phyloP scores from a whole-genome alignment of 2,329 filamentous ascomycete genomes.

The Cladophialophora yegresii region DNA sequence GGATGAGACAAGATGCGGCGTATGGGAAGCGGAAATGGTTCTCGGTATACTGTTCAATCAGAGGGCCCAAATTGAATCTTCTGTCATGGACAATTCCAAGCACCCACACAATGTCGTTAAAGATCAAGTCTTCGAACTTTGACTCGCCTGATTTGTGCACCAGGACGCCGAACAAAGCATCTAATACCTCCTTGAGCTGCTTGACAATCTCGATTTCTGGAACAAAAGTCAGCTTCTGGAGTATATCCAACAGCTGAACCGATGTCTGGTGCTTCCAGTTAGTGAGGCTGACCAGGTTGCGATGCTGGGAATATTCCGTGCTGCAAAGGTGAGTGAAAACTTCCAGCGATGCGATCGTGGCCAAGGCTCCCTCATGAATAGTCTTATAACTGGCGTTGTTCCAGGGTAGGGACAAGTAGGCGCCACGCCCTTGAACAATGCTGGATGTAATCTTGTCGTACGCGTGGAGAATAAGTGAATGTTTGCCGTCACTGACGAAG shows the following conservation, averaged over 20 bases:
- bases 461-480: constrained; percentile 80
- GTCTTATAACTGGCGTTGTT: constrained; percentile 53
- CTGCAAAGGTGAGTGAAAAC: constrained; percentile 89
- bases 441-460: constrained; percentile 87
- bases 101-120: constrained; percentile 84
- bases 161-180: constrained; percentile 85
- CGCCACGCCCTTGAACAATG: constrained; percentile 71
- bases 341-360: constrained; percentile 75
- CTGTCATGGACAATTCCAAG: constrained; percentile 92
- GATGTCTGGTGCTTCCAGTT: constrained; percentile 79
- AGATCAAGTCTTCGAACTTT: constrained; percentile 89
- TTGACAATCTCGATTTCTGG: constrained; percentile 98
- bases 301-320: constrained; percentile 91
- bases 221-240: constrained; percentile 86
- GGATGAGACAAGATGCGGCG: constrained; percentile 81
- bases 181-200: constrained; percentile 82
- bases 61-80: constrained; percentile 83
- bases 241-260: constrained; percentile 69
- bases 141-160: constrained; percentile 89
- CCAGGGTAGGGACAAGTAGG: constrained; percentile 85
- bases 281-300: constrained; percentile 76
- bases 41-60: constrained; percentile 90
- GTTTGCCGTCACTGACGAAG: constrained; percentile 82
- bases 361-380: constrained; percentile 68
- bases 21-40: constrained; percentile 90